Evolutionary conservation across 768 basidiomycete species (phyloP).

Genomic region (Mycena galopus): DNA sequence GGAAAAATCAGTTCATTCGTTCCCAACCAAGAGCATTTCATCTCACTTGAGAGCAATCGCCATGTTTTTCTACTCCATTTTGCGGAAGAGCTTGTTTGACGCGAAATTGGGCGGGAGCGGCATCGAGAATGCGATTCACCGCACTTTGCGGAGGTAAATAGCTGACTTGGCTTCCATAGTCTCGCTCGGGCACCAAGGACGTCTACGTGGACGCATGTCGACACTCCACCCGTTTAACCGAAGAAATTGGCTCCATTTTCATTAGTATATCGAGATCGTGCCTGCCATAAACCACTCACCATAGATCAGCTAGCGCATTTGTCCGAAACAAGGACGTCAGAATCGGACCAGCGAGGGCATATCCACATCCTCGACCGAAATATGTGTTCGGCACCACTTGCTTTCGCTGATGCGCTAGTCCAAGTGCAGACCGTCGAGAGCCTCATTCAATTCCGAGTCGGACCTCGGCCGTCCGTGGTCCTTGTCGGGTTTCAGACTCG

Average conservation of each 20-base stretch:
- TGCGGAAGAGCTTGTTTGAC: not conserved
- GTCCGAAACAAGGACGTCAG: slow-evolving; percentile 1
- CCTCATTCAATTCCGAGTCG: not conserved
- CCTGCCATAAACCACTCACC: slow-evolving; percentile 18
- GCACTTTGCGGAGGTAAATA: slow-evolving; percentile 2
- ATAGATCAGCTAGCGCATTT: slow-evolving; percentile 10
- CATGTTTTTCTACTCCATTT: not conserved
- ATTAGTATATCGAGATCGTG: slow-evolving; percentile 11
- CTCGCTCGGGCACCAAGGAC: not conserved
- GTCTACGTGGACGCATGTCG: slow-evolving; percentile 9
- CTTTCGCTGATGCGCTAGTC: not conserved
- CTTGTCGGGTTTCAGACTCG: slow-evolving; percentile 2
- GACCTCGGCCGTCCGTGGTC: slow-evolving; percentile 11
- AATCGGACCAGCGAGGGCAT: slow-evolving; percentile 13
- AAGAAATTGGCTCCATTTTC: slow-evolving; percentile 3
- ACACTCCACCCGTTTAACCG: not conserved
- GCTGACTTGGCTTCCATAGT: not conserved
- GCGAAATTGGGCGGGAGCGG: slow-evolving; percentile 4
- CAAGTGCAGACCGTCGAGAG: not conserved
- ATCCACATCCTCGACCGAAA: not conserved
- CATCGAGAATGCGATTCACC: not conserved
- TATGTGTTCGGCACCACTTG: not conserved
- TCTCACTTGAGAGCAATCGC: not conserved
- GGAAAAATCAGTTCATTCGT: not conserved
- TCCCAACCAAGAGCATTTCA: not conserved